Conservation (phyloP, 805 yeast species). For the Metschnikowia sp. region DNA sequence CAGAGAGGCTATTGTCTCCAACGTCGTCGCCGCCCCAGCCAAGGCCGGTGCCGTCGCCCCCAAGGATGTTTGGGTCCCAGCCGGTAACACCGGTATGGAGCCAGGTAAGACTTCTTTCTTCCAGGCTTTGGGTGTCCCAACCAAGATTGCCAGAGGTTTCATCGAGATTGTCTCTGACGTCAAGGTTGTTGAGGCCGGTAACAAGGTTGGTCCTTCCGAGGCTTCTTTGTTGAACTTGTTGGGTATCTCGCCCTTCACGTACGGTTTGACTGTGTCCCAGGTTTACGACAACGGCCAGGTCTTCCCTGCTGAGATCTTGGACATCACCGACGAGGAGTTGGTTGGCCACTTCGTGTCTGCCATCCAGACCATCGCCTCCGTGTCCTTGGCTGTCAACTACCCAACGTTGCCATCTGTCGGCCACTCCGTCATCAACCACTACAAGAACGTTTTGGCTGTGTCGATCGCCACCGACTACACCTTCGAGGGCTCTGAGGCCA, state of each 20-base stretch:
- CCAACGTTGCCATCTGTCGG: conserved; percentile 99
- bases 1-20: conserved; percentile 82
- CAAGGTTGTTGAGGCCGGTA: conserved; percentile 83
- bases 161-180: conserved; percentile 98
- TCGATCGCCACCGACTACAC: conserved; percentile 98
- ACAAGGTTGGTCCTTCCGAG: conserved; percentile 98
- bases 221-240: conserved; percentile 98
- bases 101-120: conserved; percentile 99
- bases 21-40: conserved; percentile 99
- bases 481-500: conserved; percentile 97
- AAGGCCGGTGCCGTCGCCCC: conserved; percentile 99
- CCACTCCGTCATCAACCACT: conserved; percentile 97
- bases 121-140: conserved; percentile 99
- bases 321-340: conserved; percentile 97
- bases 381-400: conserved; percentile 97
- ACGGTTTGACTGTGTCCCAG: conserved; percentile 95
- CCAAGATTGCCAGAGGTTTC: conserved; percentile 99
- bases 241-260: conserved; percentile 99
- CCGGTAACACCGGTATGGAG: conserved; percentile 99
- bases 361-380: conserved; percentile 87
- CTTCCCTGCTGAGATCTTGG: conserved; percentile 95
- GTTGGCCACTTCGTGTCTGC: conserved; percentile 89
- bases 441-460: conserved; percentile 97
- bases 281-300: conserved; percentile 98
- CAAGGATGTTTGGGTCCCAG: conserved; percentile 94